Percentiles rank a stretch among this genome's conserved stretches.
These are phyloP conservation scores for Trichoderma pleuroti DNA, from an alignment of 2,329 filamentous ascomycete genomes.

Conservation along the genomic window DNA sequence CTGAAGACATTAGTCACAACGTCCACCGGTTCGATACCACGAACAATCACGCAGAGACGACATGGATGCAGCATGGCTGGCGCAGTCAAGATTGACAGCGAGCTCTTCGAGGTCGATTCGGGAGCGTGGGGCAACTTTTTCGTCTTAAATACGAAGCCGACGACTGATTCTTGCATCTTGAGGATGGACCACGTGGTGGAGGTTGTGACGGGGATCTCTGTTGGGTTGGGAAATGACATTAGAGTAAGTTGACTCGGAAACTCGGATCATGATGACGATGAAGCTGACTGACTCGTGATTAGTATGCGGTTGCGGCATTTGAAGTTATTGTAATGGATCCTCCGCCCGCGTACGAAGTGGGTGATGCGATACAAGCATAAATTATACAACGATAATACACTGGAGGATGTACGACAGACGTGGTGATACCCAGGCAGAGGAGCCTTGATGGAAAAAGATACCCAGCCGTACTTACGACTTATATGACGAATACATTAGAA, in stretches of 20 bases:
- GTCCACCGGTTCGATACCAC: not conserved
- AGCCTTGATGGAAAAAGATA: not conserved
- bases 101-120: slow-evolving; percentile 5
- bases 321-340: slow-evolving; percentile 9
- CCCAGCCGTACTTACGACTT: not conserved
- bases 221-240: slow-evolving; percentile 4
- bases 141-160: slow-evolving; percentile 11
- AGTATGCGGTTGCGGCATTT: slow-evolving; percentile 3
- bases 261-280: not conserved
- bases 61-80: slow-evolving; percentile 12
- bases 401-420: not conserved
- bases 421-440: not conserved
- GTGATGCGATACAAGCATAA: not conserved
- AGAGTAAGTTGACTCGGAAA: not conserved
- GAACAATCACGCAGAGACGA: not conserved
- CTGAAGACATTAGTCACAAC: not conserved
- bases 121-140: slow-evolving; percentile 15
- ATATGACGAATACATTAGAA: not conserved
- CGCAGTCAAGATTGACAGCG: not conserved
- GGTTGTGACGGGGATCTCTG: not conserved
- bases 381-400: not conserved
- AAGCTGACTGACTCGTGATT: not conserved
- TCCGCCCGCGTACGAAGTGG: slow-evolving; percentile 5
- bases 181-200: slow-evolving; percentile 4
- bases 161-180: slow-evolving; percentile 1